phyloP scores from a whole-genome alignment of 192 early-diverging fungal genomes.

The Coemansia umbellata region DNA sequence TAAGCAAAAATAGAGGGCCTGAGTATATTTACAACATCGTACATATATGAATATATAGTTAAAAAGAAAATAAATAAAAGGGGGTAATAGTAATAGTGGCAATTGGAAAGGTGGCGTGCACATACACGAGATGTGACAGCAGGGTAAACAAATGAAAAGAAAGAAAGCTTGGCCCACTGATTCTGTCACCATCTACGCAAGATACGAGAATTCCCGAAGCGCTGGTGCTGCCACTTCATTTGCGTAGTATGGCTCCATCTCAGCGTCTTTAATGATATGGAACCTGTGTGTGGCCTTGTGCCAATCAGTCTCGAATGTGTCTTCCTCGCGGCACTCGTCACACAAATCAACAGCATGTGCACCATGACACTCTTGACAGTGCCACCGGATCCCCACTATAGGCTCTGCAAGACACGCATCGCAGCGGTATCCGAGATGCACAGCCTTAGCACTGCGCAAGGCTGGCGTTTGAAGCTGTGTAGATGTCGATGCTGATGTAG shows the following conservation, averaged over 20 bases:
- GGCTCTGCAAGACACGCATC: slow-evolving; percentile 69
- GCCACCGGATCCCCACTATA: slow-evolving; percentile 66
- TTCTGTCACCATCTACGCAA: no score
- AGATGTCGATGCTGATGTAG: slow-evolving; percentile 9
- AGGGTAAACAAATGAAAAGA: no score
- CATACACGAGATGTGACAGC: no score
- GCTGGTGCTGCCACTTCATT: slow-evolving; percentile 41
- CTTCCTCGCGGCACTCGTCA: slow-evolving; percentile 59
- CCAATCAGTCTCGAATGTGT: slow-evolving; percentile 45
- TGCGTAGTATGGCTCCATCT: slow-evolving; percentile 51
- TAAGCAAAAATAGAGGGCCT: no score
- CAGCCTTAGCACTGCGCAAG: slow-evolving; percentile 30
- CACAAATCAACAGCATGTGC: slow-evolving; percentile 66
- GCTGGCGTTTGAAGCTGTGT: slow-evolving; percentile 5
- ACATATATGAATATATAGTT: no score
- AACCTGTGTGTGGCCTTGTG: slow-evolving; percentile 31
- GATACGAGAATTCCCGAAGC: slow-evolving; percentile 46
- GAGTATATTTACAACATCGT: no score
- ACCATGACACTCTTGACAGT: slow-evolving; percentile 61
- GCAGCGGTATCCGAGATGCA: slow-evolving; percentile 54
- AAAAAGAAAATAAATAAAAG: no score
- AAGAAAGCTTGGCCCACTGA: no score
- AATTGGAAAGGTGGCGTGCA: no score
- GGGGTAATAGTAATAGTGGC: no score
- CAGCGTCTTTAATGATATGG: slow-evolving; percentile 29